Evolutionary conservation across 306 rosid genomes (phyloP).

Genomic region (Vigna reflexopilosa): DNA sequence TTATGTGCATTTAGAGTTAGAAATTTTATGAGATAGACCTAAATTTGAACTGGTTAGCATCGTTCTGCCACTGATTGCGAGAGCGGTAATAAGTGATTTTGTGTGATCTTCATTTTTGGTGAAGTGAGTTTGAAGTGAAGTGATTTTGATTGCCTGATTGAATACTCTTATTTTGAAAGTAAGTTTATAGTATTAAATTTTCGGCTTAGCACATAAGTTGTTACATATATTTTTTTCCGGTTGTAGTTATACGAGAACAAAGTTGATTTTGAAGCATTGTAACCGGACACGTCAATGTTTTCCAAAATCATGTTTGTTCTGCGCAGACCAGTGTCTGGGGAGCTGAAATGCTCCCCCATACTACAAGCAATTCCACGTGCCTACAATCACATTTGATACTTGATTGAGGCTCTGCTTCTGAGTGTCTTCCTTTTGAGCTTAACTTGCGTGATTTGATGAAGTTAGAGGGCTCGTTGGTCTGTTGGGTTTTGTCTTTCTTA

Average conservation of each 20-base stretch:
- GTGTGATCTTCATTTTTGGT: not conserved
- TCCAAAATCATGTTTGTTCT: not conserved
- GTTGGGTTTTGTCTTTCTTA: slow-evolving; percentile 30
- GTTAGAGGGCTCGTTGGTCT: not conserved
- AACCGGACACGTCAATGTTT: not conserved
- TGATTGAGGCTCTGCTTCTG: slow-evolving; percentile 11
- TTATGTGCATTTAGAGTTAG: slow-evolving; percentile 15
- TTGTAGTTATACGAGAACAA: slow-evolving; percentile 1
- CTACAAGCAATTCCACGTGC: not conserved
- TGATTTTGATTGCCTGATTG: not conserved
- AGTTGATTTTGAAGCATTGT: not conserved
- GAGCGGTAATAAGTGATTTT: not conserved
- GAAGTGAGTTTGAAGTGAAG: not conserved
- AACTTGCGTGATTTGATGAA: slow-evolving; percentile 11
- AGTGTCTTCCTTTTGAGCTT: not conserved
- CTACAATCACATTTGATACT: slow-evolving; percentile 34
- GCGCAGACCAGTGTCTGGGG: not conserved
- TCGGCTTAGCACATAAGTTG: not conserved
- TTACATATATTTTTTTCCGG: not conserved
- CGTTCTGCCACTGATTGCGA: slow-evolving; percentile 1
- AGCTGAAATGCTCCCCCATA: not conserved
- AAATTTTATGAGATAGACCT: not conserved
- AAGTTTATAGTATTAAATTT: not conserved
- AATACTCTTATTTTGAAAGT: not conserved
- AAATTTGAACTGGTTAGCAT: slow-evolving; percentile 11